These are phyloP conservation scores for Penicillium sp. DNA, from an alignment of 2,329 filamentous ascomycete species.

Conservation along the genomic window DNA sequence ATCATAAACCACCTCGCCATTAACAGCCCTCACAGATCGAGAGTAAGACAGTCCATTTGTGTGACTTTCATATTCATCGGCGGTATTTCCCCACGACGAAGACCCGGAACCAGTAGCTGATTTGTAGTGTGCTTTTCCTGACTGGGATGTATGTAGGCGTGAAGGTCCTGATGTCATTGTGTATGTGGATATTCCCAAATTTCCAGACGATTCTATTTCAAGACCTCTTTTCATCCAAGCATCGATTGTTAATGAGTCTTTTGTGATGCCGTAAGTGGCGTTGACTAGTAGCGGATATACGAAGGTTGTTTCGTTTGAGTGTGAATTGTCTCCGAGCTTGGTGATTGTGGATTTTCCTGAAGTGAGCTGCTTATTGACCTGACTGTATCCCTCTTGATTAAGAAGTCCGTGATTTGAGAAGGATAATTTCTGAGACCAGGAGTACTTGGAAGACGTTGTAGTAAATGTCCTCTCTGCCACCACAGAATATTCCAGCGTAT, in stretches of 20 bases:
- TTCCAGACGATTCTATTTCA: constrained; percentile 44
- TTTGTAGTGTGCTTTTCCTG: constrained; percentile 33
- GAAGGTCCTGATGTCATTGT: constrained; percentile 51
- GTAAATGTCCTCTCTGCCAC: constrained; percentile 60
- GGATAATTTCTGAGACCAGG: constrained; percentile 64
- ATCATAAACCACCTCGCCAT: constrained; percentile 31
- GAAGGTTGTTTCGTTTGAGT: constrained; percentile 50
- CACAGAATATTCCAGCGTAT: constrained; percentile 64
- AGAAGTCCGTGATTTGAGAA: constrained; percentile 62
- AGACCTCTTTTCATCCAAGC: constrained; percentile 57
- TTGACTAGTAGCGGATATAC: constrained; percentile 66
- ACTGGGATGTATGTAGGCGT: constrained; percentile 32
- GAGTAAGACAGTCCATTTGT: constrained; percentile 26
- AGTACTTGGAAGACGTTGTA: constrained; percentile 53
- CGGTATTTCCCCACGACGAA: constrained; percentile 35
- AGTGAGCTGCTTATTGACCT: constrained; percentile 58
- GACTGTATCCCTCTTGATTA: constrained; percentile 58
- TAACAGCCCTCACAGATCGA: constrained; percentile 29
- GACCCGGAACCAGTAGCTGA: constrained; percentile 24
- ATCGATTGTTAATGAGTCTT: constrained; percentile 54
- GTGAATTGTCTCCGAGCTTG: constrained; percentile 37
- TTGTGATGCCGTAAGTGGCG: constrained; percentile 52
- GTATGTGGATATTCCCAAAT: constrained; percentile 62
- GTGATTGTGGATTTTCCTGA: constrained; percentile 44
- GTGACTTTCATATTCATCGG: constrained; percentile 30